Base-by-base conservation (phyloP, 73 alveolate species). In the Tetrahymena borealis region DNA sequence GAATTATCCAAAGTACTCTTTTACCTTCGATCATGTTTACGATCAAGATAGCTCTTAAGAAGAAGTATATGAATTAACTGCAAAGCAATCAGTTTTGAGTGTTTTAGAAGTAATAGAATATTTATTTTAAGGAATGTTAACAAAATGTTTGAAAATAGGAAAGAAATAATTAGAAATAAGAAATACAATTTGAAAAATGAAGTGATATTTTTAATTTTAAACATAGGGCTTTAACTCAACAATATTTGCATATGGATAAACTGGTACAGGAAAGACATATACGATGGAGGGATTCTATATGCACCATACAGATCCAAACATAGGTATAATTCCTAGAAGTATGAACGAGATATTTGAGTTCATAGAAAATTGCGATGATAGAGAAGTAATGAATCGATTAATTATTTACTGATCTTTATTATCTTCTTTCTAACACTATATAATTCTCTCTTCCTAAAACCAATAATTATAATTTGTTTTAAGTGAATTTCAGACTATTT, bases 191-290 rank as follows among this genome's bases (percentile, higher is more conserved):
- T 60, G 11, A 15, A 4, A 20, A 60, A 4, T 10, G 0, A 60
- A 24, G n/a, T 8, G 10, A 8, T 24, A 20, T 0, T 20, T 18
- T 18, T n/a, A 60, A 4, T 6, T 24, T 24, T 41, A 4, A 18
- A 41, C 16, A 6, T 90, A 91, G 94, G 98, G 98, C 24, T 96
- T 96, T 96, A 96, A 96, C 94, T 91, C 97, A 35, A 96, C 98
- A 12, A 91, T 96, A 1, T 91, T 96, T 60, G 98, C 98, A 38
- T 96, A 96, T 96, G 98, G 98, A 1, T 97, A 97, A 94, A 97
- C 99, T n/a, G 99, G 99, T 5, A 97, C 99, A 11, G 98, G 98
- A 28, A 97, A 97, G 91, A 97, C 99, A 11, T 97, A 94, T 94
- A 96, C 99, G 3, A 97, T 96, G 98, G 98, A 97, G 42, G 98